phyloP scores from a whole-genome alignment of 495 filamentous ascomycete species.

The Parmelia sp. region DNA sequence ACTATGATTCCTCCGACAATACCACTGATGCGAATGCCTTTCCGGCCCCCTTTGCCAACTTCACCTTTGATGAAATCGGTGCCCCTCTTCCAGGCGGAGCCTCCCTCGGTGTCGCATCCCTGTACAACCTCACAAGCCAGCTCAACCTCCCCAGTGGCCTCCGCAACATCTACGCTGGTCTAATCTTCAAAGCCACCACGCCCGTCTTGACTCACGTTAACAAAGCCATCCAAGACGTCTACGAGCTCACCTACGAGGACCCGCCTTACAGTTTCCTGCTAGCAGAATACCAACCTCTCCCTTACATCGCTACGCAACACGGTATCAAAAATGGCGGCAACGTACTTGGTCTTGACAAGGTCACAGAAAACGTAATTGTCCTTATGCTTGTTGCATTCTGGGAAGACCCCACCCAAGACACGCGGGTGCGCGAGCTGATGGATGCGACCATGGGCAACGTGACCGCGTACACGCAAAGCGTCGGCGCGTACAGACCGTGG shows the following conservation, averaged over 20 bases:
- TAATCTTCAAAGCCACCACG: neutral
- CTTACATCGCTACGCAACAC: neutral
- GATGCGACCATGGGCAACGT: conserved; percentile 1
- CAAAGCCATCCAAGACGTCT: neutral
- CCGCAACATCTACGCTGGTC: neutral
- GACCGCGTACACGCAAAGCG: neutral
- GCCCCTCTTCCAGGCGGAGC: too few relatives aligned
- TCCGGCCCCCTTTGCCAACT: too few relatives aligned
- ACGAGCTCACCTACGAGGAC: neutral
- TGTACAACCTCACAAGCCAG: too few relatives aligned
- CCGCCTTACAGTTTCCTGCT: neutral
- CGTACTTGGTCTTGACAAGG: neutral
- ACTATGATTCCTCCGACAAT: too few relatives aligned
- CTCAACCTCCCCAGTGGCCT: neutral
- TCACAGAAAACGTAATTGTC: neutral
- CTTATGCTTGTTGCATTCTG: neutral
- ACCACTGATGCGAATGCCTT: too few relatives aligned
- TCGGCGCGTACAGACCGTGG: neutral
- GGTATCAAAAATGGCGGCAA: neutral
- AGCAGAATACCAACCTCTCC: neutral
- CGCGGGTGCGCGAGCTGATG: neutral
- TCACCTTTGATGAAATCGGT: too few relatives aligned
- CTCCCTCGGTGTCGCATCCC: too few relatives aligned
- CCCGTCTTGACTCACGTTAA: neutral
- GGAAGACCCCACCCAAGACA: neutral